Conservation (phyloP, 2,329 filamentous ascomycete species). For the Clonostachys solani region DNA sequence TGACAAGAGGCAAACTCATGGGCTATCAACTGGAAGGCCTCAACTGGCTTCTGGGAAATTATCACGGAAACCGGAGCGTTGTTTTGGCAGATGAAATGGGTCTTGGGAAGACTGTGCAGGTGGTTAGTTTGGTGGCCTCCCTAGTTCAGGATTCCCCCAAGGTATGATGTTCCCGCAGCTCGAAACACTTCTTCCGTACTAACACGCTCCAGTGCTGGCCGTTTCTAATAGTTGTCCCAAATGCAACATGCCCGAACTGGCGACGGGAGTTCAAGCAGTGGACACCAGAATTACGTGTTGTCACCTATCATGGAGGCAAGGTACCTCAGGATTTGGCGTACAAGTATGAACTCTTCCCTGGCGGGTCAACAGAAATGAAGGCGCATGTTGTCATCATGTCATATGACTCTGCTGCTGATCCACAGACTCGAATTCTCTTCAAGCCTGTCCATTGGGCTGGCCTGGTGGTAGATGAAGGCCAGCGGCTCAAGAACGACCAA, state of each 20-base stretch:
- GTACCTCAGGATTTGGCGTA: slow-evolving; percentile 72
- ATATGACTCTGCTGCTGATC: slow-evolving; percentile 82
- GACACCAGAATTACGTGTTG: slow-evolving; percentile 80
- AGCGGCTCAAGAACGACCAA: slow-evolving; percentile 90
- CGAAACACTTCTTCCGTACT: slow-evolving; percentile 1
- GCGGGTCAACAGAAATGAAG: slow-evolving; percentile 61
- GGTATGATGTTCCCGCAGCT: slow-evolving; percentile 12
- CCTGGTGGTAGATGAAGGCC: slow-evolving; percentile 90
- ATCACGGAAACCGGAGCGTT: slow-evolving; percentile 75
- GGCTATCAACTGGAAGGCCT: slow-evolving; percentile 88
- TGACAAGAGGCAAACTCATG: slow-evolving; percentile 83
- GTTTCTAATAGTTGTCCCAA: slow-evolving; percentile 89
- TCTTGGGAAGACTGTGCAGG: slow-evolving; percentile 92
- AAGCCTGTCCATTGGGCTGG: slow-evolving; percentile 76
- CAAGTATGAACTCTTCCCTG: slow-evolving; percentile 80
- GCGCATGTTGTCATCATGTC: slow-evolving; percentile 94
- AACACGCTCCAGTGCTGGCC: slow-evolving; percentile 63
- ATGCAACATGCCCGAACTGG: slow-evolving; percentile 97
- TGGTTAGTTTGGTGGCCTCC: slow-evolving; percentile 76
- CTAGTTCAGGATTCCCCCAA: slow-evolving; percentile 62
- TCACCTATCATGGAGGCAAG: slow-evolving; percentile 84
- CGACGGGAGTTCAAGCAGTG: slow-evolving; percentile 92
- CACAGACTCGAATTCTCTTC: slow-evolving; percentile 62
- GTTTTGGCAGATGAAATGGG: slow-evolving; percentile 98
- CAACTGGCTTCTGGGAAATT: slow-evolving; percentile 94